Base-by-base conservation (phyloP, 2,329 filamentous ascomycete genomes). In the Dactylella cylindrospora region DNA sequence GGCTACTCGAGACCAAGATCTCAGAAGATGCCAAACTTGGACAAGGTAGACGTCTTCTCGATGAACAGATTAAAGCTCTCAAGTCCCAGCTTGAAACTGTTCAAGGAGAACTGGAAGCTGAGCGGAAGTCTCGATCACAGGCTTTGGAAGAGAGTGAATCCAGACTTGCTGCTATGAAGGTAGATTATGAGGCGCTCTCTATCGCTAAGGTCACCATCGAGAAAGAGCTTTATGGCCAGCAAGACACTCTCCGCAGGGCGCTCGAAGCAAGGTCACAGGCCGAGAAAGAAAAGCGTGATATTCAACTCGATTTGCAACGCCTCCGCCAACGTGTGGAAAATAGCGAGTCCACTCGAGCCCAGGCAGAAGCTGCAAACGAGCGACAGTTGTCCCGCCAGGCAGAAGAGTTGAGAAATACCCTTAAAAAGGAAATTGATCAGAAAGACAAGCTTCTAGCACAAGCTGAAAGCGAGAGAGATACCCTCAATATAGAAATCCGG, bases 151-250 rank as follows among this genome's bases (percentile, higher is more conserved):
- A 97, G 54, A 84, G 88, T 3, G 90, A 96, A 67, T 90, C 95
- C 74, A 94, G 93, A 71, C 88, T 85, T 68, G 79, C 86, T 36
- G 82, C 85, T 44, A 77, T 98, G 61, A 85, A 90, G 71, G 84
- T 90, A 20, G 90, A 97, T 66, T 95, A 84, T 68, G 85, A 94
- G 43, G 81, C 83, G 26, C 78, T 97, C 26, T 95, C 95, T 68
- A 90, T 96, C 66, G 85, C 89, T 22, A 98, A 98, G 73, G 95
- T 96, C 69, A 95, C 84, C 39, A 95, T 98, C 65, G 91, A 98
- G 73, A 97, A 96, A 73, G 91, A 97, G 73, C 84, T 98, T 72
- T 97, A 97, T 71, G 85, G 88, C 3, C 91, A 97, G 70, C 90
- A 96, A 72, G 91, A 98, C 70, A 86, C 88, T 8, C 80, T 96